Conservation (phyloP, 2,329 filamentous ascomycete genomes). For the Talaromyces sp. region DNA sequence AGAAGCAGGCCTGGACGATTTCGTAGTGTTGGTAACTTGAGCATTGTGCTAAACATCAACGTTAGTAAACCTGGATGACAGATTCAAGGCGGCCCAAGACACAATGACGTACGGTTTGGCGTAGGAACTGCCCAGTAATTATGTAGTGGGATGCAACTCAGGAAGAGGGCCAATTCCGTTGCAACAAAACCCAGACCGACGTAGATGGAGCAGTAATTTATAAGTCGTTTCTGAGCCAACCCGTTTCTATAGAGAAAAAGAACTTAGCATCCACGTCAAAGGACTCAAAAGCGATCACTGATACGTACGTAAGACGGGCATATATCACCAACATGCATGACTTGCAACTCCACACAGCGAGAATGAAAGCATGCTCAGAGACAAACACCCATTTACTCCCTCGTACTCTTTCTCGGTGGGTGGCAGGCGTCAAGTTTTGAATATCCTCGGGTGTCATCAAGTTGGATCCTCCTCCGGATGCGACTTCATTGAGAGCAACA, state of each 20-base stretch:
- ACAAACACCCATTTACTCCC: conserved; percentile 61
- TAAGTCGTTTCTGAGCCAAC: conserved; percentile 31
- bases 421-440: conserved; percentile 42
- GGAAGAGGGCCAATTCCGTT: conserved; percentile 47
- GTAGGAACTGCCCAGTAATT: conserved; percentile 51
- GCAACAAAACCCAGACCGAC: conserved; percentile 44
- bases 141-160: conserved; percentile 47
- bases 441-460: conserved; percentile 50
- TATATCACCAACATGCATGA: conserved; percentile 52
- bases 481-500: conserved; percentile 50
- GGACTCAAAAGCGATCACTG: background rate
- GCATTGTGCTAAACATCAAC: conserved; percentile 34
- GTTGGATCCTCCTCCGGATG: conserved; percentile 54
- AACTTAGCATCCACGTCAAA: conserved; percentile 11
- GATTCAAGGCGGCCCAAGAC: background rate
- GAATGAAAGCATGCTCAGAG: conserved; percentile 58
- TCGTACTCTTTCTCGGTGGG: conserved; percentile 39
- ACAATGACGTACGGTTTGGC: conserved; percentile 26
- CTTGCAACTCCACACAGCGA: conserved; percentile 51
- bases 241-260: conserved; percentile 22
- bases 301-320: conserved; percentile 43
- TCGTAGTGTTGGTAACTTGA: conserved; percentile 43
- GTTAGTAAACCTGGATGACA: background rate
- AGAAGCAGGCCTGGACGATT: conserved; percentile 43
- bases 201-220: conserved; percentile 38